These are phyloP conservation scores for Penicillium daleae DNA, from an alignment of 495 filamentous ascomycete genomes.

Conservation along the genomic window DNA sequence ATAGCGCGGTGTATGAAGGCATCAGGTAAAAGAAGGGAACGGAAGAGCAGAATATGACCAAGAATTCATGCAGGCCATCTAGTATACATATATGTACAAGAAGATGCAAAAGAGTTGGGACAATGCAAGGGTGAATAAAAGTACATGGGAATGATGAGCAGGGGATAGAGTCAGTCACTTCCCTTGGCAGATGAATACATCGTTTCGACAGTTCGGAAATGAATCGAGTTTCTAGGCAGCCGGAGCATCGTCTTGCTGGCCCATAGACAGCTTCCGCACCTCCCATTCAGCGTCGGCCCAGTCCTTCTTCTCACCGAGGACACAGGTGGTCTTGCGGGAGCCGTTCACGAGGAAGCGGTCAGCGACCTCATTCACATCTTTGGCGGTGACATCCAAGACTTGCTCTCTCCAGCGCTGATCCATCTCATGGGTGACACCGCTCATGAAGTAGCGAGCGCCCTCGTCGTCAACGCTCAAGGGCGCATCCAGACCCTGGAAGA, in stretches of 20 bases:
- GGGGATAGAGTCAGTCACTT: conserved; percentile 4
- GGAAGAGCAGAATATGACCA: conserved; percentile 14
- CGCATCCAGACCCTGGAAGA: conserved; percentile 96
- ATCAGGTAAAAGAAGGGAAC: conserved; percentile 1
- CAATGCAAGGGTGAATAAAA: conserved; percentile 20
- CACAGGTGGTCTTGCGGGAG: conserved; percentile 55
- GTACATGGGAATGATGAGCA: conserved; percentile 22
- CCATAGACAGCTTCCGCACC: conserved; percentile 50
- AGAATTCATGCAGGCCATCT: conserved; percentile 19
- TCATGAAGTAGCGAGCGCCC: conserved; percentile 83
- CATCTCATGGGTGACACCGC: conserved; percentile 86
- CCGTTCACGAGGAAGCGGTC: conserved; percentile 79
- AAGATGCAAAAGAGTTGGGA: conserved; percentile 14
- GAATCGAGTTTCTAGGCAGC: conserved; percentile 20
- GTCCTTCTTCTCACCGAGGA: conserved; percentile 84
- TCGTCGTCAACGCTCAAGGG: conserved; percentile 86
- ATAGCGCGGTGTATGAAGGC: conserved; percentile 19
- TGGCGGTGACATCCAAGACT: conserved; percentile 82
- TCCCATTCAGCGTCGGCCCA: conserved; percentile 62
- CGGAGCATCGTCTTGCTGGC: conserved; percentile 26
- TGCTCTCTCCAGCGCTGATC: conserved; percentile 82
- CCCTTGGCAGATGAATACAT: conserved; percentile 5
- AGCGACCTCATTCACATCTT: conserved; percentile 79
- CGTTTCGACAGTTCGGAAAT: neutral
- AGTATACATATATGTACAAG: conserved; percentile 37